A percentile compares a stretch with the other conserved stretches of the same genome.
Evolutionary conservation across 805 yeast genomes (phyloP).

Genomic region (Pichia insulana): DNA sequence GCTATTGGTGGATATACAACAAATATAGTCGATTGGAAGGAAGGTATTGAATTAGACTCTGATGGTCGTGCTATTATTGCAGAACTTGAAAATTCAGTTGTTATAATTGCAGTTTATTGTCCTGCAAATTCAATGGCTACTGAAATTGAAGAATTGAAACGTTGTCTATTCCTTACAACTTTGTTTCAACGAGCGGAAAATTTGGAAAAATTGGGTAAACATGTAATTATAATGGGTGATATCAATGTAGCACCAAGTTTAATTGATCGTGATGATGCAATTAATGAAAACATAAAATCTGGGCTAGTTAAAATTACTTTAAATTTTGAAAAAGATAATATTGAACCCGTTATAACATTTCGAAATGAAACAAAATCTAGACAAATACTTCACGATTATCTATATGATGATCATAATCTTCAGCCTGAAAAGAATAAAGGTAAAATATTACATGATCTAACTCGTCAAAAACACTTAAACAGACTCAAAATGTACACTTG

Average conservation of each 20-base stretch:
- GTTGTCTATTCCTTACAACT: slow-evolving; percentile 48
- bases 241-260: slow-evolving; percentile 73
- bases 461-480: slow-evolving; percentile 48
- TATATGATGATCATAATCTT: slow-evolving; percentile 21
- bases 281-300: slow-evolving; percentile 37
- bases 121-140: slow-evolving; percentile 82
- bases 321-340: slow-evolving; percentile 31
- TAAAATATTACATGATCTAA: slow-evolving; percentile 48
- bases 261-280: slow-evolving; percentile 71
- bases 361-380: slow-evolving; percentile 35
- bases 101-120: slow-evolving; percentile 66
- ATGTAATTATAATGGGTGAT: slow-evolving; percentile 81
- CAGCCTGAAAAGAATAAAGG: slow-evolving; percentile 21
- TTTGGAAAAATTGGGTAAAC: slow-evolving; percentile 48
- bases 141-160: slow-evolving; percentile 52
- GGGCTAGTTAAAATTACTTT: slow-evolving; percentile 22
- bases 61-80: slow-evolving; percentile 79
- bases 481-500: slow-evolving; percentile 71
- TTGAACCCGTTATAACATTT: slow-evolving; percentile 25
- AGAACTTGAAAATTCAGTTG: slow-evolving; percentile 57
- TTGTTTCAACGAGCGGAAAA: slow-evolving; percentile 55
- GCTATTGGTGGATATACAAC: slow-evolving; percentile 69
- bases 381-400: slow-evolving; percentile 36
- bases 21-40: slow-evolving; percentile 27
- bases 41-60: slow-evolving; percentile 44